These are phyloP conservation scores for Amphirosellinia nigrospora DNA, from an alignment of 495 filamentous ascomycete species.

Conservation along the genomic window DNA sequence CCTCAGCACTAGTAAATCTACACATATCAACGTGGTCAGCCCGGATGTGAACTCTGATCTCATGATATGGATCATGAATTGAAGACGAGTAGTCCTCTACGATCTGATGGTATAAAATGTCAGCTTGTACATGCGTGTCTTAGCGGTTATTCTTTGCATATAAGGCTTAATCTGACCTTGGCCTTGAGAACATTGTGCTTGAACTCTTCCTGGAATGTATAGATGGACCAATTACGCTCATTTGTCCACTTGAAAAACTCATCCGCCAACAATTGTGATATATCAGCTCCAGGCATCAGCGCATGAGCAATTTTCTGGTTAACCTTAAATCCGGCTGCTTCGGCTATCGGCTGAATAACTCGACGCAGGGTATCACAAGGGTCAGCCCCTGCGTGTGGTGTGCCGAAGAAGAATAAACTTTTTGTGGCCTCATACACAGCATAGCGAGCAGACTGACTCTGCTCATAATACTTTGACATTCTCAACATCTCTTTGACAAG, in stretches of 20 bases:
- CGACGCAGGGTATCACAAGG: constrained; percentile 32
- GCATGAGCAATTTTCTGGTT: constrained; percentile 35
- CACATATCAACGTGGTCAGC: constrained; percentile 52
- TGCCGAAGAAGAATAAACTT: constrained; percentile 52
- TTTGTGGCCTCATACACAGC: constrained; percentile 42
- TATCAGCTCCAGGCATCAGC: constrained; percentile 40
- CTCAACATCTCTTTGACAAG: constrained; percentile 54
- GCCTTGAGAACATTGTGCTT: constrained; percentile 23
- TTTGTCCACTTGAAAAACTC: constrained; percentile 39
- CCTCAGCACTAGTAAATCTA: constrained; percentile 42
- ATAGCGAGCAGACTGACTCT: constrained; percentile 31
- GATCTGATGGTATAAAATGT: constrained; percentile 29
- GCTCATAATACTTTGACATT: constrained; percentile 28
- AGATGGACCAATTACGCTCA: constrained; percentile 38
- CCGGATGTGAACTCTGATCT: constrained; percentile 40
- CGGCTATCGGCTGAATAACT: constrained; percentile 30
- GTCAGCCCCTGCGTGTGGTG: constrained; percentile 48
- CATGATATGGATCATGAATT: constrained; percentile 32
- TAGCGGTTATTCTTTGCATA: neutral
- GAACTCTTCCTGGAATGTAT: constrained; percentile 47
- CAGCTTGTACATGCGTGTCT: neutral
- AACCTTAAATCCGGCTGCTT: constrained; percentile 32
- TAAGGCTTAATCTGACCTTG: constrained; percentile 34
- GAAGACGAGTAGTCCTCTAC: constrained; percentile 47
- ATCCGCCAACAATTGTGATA: constrained; percentile 40